Conservation (phyloP, 2,329 filamentous ascomycete species). For the Xylariaceae sp. region DNA sequence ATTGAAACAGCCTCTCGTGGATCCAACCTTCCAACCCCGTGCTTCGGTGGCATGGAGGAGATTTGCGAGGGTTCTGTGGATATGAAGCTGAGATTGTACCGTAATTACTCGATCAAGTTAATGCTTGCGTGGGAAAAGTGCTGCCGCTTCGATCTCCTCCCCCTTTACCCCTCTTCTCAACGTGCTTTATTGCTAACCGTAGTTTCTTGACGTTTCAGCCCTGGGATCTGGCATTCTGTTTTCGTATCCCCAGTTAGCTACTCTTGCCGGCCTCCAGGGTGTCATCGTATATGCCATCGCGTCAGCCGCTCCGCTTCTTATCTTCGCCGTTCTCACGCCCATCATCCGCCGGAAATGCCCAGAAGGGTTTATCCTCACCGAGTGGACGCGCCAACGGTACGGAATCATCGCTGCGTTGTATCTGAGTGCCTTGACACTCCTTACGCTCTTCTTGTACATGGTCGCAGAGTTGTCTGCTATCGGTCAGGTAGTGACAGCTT, state of each 20-base stretch:
- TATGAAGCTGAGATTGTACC: slow-evolving; percentile 93
- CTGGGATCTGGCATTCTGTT: slow-evolving; percentile 86
- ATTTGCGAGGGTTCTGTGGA: slow-evolving; percentile 47
- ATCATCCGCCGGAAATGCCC: slow-evolving; percentile 82
- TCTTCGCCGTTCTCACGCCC: slow-evolving; percentile 77
- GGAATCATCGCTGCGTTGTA: slow-evolving; percentile 73
- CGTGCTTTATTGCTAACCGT: slow-evolving; percentile 44
- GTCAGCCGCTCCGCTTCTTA: slow-evolving; percentile 73
- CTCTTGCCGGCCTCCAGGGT: slow-evolving; percentile 79
- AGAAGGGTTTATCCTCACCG: slow-evolving; percentile 82
- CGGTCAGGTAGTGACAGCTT: slow-evolving; percentile 75
- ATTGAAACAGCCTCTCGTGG: slow-evolving; percentile 53
- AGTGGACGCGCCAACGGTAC: slow-evolving; percentile 83
- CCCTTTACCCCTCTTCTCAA: slow-evolving; percentile 32
- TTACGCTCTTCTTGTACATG: slow-evolving; percentile 88
- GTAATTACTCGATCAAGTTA: slow-evolving; percentile 98
- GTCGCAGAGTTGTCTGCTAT: slow-evolving; percentile 82
- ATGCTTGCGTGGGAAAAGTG: slow-evolving; percentile 98
- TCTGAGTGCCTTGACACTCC: slow-evolving; percentile 77
- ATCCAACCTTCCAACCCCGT: slow-evolving; percentile 58
- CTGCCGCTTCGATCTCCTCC: slow-evolving; percentile 75
- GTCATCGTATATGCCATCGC: slow-evolving; percentile 78
- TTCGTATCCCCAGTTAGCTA: slow-evolving; percentile 81
- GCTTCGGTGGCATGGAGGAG: slow-evolving; percentile 42
- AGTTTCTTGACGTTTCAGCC: slow-evolving; percentile 63